phyloP scores from a whole-genome alignment of 2,329 filamentous ascomycete species.

The Alternaria triticimaculans region DNA sequence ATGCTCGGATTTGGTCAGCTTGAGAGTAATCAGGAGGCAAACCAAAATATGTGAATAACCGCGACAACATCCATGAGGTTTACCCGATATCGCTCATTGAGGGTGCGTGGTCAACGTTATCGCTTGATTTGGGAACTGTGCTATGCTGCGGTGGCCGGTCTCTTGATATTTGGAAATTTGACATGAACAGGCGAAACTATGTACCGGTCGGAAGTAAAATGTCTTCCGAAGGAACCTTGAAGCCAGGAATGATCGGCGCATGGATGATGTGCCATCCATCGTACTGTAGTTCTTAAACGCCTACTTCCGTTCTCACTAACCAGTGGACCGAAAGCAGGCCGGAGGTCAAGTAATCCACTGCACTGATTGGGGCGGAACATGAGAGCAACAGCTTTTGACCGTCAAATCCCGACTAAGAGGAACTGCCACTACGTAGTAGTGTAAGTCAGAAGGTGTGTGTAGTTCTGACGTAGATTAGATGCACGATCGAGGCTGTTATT shows the following conservation, averaged over 20 bases:
- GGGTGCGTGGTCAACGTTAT: background rate
- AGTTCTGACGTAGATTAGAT: background rate
- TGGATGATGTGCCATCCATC: background rate
- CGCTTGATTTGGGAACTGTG: background rate
- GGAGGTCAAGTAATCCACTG: background rate
- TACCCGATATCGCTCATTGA: background rate
- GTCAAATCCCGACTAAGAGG: background rate
- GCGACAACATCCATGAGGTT: background rate
- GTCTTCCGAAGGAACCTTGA: background rate
- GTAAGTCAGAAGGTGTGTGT: background rate
- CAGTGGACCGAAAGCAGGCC: background rate
- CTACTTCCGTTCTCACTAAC: background rate
- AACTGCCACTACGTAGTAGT: background rate
- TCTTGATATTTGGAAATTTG: background rate
- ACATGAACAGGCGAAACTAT: background rate
- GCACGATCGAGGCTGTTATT: background rate
- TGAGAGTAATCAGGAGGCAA: background rate
- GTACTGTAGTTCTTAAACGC: background rate
- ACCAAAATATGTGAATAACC: background rate
- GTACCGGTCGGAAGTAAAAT: background rate
- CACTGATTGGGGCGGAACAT: background rate
- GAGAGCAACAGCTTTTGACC: background rate
- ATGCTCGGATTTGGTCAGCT: background rate
- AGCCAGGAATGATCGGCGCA: background rate
- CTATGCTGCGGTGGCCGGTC: background rate